phyloP scores from a whole-genome alignment of 495 filamentous ascomycete genomes.

The Coniosporium apollinis region DNA sequence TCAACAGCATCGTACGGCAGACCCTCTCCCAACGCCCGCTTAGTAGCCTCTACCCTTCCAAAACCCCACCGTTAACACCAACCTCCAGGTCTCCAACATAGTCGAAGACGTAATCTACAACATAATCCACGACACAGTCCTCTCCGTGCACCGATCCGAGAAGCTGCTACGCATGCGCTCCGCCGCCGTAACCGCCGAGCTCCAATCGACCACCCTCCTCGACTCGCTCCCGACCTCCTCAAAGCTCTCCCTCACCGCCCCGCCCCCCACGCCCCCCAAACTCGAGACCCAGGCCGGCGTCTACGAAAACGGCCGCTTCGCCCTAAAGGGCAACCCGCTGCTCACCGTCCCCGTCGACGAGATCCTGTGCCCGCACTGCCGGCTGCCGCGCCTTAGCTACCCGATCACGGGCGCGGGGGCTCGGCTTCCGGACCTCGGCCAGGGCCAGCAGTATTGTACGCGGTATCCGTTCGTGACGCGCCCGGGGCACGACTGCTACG shows the following conservation, averaged over 20 bases:
- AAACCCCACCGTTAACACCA: background rate
- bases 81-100: slow-evolving; percentile 12
- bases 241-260: slow-evolving; percentile 28
- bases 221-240: slow-evolving; percentile 21
- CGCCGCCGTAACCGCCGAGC: slow-evolving; percentile 53
- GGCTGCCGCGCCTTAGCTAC: slow-evolving; percentile 25
- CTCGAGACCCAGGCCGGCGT: slow-evolving; percentile 55
- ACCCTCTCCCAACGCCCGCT: too few species aligned
- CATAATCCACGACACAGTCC: slow-evolving; percentile 27
- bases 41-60: background rate
- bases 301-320: slow-evolving; percentile 55
- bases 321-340: slow-evolving; percentile 60
- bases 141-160: slow-evolving; percentile 28
- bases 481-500: slow-evolving; percentile 67
- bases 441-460: slow-evolving; percentile 45
- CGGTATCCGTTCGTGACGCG: slow-evolving; percentile 55
- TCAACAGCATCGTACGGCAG: too few species aligned
- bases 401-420: slow-evolving; percentile 21
- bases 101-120: slow-evolving; percentile 26
- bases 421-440: slow-evolving; percentile 11
- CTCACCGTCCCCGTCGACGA: slow-evolving; percentile 56
- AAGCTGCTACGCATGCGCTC: slow-evolving; percentile 44
- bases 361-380: slow-evolving; percentile 34
- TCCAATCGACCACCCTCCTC: slow-evolving; percentile 37
- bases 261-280: slow-evolving; percentile 21